Evolutionary conservation across 495 filamentous ascomycete genomes (phyloP), one percentile per base, ranked within the genome.

Genomic region (Letharia columbiana): DNA sequence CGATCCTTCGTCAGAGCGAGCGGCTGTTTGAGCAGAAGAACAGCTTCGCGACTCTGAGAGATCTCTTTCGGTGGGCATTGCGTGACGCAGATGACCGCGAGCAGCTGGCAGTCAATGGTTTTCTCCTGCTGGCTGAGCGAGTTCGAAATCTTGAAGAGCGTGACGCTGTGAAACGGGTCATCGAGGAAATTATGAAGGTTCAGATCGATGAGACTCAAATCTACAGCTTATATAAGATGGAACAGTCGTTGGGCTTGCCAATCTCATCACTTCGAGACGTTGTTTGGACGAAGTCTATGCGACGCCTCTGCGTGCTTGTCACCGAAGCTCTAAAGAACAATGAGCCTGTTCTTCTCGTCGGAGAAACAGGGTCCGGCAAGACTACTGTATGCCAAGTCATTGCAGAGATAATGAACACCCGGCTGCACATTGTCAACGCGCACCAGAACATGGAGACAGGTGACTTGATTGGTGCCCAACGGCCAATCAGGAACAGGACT

Each of bases 401-500:
- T 60, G 91, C 95, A 7, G 86, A 93, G 66, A 85, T 89, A 28
- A 83, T 90, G 71, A 80, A 81, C 39, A 89, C 87, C 68, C 77
- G 87, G 66, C 76, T 99, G 57, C 84, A 91, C 68, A 95, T 92
- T 71, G 87, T 98, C 70, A 99, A 98, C 77, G 95, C 95, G 12
- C 95, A 99, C 74, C 91, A 96, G 69, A 99, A 97, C 68, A 87
- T 93, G 13, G 95, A 99, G 74, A 96, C 94, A 2, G 92, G 95
- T 12, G 95, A 99, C 76, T 82, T 99, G 20, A 97, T 99, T 68
- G 95, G 95, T 64, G 91, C 94, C 5, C 95, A 98, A 75, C 79
- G 95, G 66, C 95, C 95, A 8, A 85, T 97, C 47, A 83, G 95
- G 68, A 96, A 96, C 70, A 84, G 92, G 54, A 82, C 86, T 52